Conservation (phyloP, 768 basidiomycete species). For the Pleurotus salmoneostramineus region DNA sequence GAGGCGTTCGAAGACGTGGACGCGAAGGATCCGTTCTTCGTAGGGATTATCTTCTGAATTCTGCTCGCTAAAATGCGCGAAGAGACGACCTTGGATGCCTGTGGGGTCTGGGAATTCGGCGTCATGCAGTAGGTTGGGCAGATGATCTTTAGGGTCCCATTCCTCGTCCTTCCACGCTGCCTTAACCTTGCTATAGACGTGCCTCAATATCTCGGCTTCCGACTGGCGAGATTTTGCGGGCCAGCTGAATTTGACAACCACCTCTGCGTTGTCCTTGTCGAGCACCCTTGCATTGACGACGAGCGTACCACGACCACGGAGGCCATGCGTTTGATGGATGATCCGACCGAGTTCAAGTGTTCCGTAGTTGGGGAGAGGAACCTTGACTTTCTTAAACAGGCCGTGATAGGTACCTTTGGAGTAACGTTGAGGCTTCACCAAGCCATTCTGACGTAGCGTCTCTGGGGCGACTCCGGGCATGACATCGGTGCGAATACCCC, state of each 20-base stretch:
- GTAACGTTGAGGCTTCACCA: background rate
- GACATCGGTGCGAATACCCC: background rate
- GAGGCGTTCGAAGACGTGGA: background rate
- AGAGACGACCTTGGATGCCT: background rate
- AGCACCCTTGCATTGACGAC: background rate
- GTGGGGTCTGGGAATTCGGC: background rate
- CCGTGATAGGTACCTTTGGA: background rate
- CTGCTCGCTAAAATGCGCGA: background rate
- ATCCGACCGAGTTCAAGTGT: background rate
- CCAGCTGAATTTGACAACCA: conserved; percentile 1
- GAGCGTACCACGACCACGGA: background rate
- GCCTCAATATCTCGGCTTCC: background rate
- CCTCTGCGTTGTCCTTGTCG: no score
- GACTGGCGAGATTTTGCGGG: background rate
- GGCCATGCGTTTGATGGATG: background rate
- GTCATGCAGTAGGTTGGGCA: background rate
- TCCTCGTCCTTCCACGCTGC: background rate
- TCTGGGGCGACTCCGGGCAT: background rate
- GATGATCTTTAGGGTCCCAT: background rate
- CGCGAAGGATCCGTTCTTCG: background rate
- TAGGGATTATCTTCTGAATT: background rate
- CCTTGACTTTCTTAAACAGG: background rate
- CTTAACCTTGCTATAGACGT: background rate
- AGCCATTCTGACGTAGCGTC: background rate
- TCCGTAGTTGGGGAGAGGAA: background rate